Percentiles rank a stretch among this genome's conserved stretches.
These are phyloP conservation scores for Candida mattraensis DNA, from an alignment of 805 yeast genomes.

Conservation along the genomic window DNA sequence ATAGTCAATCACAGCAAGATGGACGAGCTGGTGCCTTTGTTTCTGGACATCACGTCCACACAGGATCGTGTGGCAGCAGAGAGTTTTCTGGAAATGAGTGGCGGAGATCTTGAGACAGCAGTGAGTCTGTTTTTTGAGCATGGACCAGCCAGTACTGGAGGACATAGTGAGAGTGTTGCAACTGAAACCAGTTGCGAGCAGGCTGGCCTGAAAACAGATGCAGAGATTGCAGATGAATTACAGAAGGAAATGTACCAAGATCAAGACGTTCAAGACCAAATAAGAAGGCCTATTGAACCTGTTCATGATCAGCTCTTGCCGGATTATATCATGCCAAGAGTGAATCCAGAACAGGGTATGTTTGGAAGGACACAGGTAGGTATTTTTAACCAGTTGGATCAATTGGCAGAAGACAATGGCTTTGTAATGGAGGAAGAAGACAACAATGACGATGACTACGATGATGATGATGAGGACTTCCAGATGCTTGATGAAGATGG, in stretches of 20 bases:
- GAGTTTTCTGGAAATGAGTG: conserved; percentile 77
- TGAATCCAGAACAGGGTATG: conserved; percentile 38
- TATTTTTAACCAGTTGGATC: conserved; percentile 56
- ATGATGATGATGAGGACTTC: conserved; percentile 40
- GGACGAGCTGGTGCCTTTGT: conserved; percentile 59
- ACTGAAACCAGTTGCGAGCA: conserved; percentile 2
- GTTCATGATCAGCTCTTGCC: conserved; percentile 61
- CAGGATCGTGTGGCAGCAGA: conserved; percentile 66
- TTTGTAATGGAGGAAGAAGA: conserved; percentile 3
- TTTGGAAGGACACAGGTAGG: conserved; percentile 50
- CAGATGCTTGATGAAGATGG: conserved; percentile 40
- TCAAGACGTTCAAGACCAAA: conserved; percentile 43
- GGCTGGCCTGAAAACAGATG: conserved; percentile 35
- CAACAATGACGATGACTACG: conserved; percentile 27
- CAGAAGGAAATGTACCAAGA: conserved; percentile 62
- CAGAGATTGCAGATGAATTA: conserved; percentile 56
- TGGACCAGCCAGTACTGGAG: conserved; percentile 37
- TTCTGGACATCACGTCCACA: conserved; percentile 81
- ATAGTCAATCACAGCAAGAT: conserved; percentile 10
- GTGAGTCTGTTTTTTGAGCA: conserved; percentile 79
- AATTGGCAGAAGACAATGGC: conserved; percentile 30
- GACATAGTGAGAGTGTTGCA: conserved; percentile 5
- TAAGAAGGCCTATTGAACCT: conserved; percentile 78
- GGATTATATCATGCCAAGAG: conserved; percentile 23
- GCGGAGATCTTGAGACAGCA: conserved; percentile 77